Percentiles rank a stretch among this genome's conserved stretches.
Evolutionary conservation across 495 filamentous ascomycete genomes (phyloP).

Genomic region (Clohesyomyces aquaticus): DNA sequence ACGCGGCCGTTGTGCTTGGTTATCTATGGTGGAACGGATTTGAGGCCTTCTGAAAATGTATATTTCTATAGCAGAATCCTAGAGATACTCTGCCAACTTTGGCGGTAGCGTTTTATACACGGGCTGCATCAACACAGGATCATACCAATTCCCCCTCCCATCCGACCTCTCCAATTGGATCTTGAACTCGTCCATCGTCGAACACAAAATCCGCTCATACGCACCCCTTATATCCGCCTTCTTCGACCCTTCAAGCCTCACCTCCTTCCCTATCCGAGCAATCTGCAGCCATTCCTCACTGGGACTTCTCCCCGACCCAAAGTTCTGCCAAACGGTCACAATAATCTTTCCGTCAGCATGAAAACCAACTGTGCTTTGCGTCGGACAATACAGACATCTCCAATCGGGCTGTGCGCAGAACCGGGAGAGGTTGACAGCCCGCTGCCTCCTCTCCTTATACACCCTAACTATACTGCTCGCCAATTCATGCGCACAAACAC

Average conservation of each 20-base stretch:
- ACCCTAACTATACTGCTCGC: background rate
- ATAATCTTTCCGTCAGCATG: background rate
- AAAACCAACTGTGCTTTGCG: constrained; percentile 2
- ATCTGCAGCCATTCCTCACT: constrained; percentile 26
- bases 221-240: constrained; percentile 20
- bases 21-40: constrained; percentile 80
- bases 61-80: too few relatives aligned
- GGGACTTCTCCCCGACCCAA: constrained; percentile 17
- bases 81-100: constrained; percentile 9
- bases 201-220: constrained; percentile 25
- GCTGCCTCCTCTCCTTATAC: too few relatives aligned
- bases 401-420: background rate
- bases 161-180: constrained; percentile 21
- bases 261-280: background rate
- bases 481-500: constrained; percentile 12
- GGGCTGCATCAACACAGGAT: constrained; percentile 9
- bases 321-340: constrained; percentile 24
- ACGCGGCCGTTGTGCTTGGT: constrained; percentile 59
- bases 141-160: constrained; percentile 21
- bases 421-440: background rate
- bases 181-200: constrained; percentile 27
- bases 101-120: constrained; percentile 25
- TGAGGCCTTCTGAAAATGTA: constrained; percentile 41
- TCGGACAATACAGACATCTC: constrained; percentile 26
- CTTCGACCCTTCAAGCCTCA: constrained; percentile 4